A percentile compares a stretch with the other conserved stretches of the same genome.
Evolutionary conservation across 1,139 yeast species (phyloP).

Genomic region (Pichia inconspicua): DNA sequence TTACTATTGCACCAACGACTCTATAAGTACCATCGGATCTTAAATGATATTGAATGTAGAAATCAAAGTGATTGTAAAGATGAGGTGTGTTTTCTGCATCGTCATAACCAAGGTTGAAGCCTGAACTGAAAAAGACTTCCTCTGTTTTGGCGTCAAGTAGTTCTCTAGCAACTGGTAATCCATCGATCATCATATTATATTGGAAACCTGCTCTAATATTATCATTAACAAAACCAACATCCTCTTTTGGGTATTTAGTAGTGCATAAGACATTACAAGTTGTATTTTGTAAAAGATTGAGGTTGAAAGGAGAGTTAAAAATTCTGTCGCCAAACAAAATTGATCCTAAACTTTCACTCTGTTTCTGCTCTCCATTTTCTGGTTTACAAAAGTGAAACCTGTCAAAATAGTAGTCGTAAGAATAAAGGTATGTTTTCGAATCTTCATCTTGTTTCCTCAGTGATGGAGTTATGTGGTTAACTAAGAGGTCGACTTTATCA

Average conservation of each 20-base stretch:
- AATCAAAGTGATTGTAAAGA: conserved; percentile 73
- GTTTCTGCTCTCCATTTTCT: conserved; percentile 56
- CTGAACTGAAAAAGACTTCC: conserved; percentile 62
- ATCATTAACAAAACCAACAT: conserved; percentile 66
- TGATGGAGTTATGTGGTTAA: conserved; percentile 84
- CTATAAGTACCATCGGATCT: conserved; percentile 64
- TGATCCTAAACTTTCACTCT: conserved; percentile 86
- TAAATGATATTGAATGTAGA: conserved; percentile 73
- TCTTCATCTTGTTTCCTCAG: conserved; percentile 38
- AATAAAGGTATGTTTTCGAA: conserved; percentile 52
- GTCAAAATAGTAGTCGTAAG: conserved; percentile 80
- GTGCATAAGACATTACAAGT: conserved; percentile 62
- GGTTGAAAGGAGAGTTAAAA: conserved; percentile 81
- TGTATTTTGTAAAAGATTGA: conserved; percentile 67
- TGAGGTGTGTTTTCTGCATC: conserved; percentile 41
- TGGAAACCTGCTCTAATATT: conserved; percentile 75
- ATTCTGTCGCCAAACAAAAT: conserved; percentile 93
- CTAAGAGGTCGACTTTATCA: conserved; percentile 68
- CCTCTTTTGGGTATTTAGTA: conserved; percentile 50
- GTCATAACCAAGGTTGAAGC: conserved; percentile 68
- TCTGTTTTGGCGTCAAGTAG: conserved; percentile 51
- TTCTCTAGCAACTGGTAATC: conserved; percentile 78
- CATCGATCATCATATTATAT: conserved; percentile 92
- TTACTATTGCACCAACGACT: conserved; percentile 84
- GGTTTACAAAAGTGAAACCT: conserved; percentile 83